These are phyloP conservation scores for Discostella stelligeroides DNA, from an alignment of 108 stramenopile genomes.

Conservation along the genomic window DNA sequence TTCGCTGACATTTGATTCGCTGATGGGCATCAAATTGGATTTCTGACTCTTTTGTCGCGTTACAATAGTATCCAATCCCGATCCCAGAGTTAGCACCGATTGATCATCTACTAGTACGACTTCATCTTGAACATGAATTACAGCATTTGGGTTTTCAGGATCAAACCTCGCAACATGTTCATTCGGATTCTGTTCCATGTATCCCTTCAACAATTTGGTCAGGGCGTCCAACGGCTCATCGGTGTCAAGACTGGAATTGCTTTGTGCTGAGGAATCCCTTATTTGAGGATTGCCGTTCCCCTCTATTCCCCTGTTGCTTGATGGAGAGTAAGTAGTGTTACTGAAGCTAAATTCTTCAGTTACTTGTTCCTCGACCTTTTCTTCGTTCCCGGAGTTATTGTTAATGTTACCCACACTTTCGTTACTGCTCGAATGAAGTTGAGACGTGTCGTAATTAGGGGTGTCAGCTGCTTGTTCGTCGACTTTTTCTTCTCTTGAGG, in stretches of 20 bases:
- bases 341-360: too few relatives aligned
- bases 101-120: constrained; percentile 9
- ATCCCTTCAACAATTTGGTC: constrained; percentile 3
- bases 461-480: not conserved
- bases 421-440: too few relatives aligned
- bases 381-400: too few relatives aligned
- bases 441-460: not conserved
- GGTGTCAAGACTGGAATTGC: not conserved
- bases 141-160: not conserved
- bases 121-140: too few relatives aligned
- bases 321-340: too few relatives aligned
- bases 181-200: constrained; percentile 3
- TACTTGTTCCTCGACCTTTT: too few relatives aligned
- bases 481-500: not conserved
- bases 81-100: constrained; percentile 10
- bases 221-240: constrained; percentile 23
- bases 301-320: too few relatives aligned
- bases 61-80: not conserved
- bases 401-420: too few relatives aligned
- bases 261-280: not conserved
- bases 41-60: not conserved
- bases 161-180: not conserved
- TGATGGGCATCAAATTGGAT: not conserved
- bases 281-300: too few relatives aligned
- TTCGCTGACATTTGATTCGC: not conserved